These are phyloP conservation scores for Elongisporangium anandrum DNA, from an alignment of 352 stramenopile genomes.

Conservation along the genomic window DNA sequence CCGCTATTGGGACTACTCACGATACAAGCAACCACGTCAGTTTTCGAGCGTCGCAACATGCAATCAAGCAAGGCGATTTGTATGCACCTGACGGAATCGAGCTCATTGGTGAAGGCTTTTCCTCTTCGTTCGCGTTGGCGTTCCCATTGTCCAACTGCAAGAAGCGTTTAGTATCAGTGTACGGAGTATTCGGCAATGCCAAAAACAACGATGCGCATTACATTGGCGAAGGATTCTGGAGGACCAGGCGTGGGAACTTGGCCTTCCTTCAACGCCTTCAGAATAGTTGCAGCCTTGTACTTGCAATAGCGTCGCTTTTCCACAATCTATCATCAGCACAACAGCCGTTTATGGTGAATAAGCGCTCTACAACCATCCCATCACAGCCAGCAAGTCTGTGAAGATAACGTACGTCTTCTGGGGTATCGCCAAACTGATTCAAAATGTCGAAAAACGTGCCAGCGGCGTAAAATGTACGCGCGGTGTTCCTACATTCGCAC, in stretches of 20 bases:
- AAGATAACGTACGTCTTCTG: constrained; percentile 52
- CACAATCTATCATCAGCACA: constrained; percentile 65
- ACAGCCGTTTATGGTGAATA: neutral
- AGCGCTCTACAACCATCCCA: neutral
- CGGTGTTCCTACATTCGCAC: constrained; percentile 72
- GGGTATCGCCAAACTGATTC: constrained; percentile 91
- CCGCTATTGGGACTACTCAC: neutral
- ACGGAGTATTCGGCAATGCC: neutral
- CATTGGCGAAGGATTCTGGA: constrained; percentile 17
- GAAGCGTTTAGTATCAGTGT: neutral
- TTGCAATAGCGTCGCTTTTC: constrained; percentile 94
- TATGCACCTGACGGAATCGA: neutral
- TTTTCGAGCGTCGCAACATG: neutral
- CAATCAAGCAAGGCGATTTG: neutral
- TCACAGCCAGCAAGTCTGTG: neutral
- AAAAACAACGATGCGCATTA: neutral
- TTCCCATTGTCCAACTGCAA: neutral
- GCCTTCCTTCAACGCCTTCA: constrained; percentile 95
- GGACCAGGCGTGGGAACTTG: constrained; percentile 75
- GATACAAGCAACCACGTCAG: neutral
- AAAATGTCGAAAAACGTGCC: constrained; percentile 96
- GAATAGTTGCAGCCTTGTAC: constrained; percentile 94
- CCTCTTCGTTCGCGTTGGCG: neutral
- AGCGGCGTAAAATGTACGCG: constrained; percentile 95
- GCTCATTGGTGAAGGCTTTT: neutral